These are phyloP conservation scores for Curvularia lunata DNA, from an alignment of 2,329 filamentous ascomycete species.

Conservation along the genomic window DNA sequence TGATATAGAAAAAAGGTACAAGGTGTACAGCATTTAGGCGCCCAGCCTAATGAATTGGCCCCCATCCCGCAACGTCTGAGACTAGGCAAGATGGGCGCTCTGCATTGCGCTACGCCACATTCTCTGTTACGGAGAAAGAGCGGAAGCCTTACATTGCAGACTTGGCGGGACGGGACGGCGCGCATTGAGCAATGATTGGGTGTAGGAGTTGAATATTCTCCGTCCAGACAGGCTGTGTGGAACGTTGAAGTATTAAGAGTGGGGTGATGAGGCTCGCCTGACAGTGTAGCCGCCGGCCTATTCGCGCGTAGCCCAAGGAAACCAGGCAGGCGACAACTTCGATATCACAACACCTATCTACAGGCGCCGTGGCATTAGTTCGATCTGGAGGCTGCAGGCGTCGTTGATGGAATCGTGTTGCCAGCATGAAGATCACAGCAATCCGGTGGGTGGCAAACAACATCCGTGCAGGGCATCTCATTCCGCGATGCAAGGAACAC, in stretches of 20 bases:
- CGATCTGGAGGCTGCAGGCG: background rate
- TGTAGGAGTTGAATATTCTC: background rate
- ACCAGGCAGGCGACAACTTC: background rate
- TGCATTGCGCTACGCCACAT: background rate
- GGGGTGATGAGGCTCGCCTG: background rate
- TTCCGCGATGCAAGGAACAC: conserved; percentile 1
- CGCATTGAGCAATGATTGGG: background rate
- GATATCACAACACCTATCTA: background rate
- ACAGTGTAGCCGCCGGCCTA: background rate
- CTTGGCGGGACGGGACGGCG: background rate
- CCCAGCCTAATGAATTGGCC: background rate
- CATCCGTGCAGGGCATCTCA: background rate
- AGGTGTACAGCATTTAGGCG: background rate
- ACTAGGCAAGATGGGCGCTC: background rate
- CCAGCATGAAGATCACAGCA: conserved; percentile 10
- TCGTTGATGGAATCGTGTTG: background rate
- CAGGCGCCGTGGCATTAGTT: background rate
- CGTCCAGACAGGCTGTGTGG: background rate
- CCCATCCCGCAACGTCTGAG: background rate
- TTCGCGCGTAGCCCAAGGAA: background rate
- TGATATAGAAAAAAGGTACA: background rate
- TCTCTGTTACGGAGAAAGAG: background rate
- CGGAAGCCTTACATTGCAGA: background rate
- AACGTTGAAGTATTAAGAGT: background rate
- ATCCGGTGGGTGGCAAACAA: background rate